Evolutionary conservation across 75 land plant species (phyloP).

Genomic region (Sequoiadendron giganteum): DNA sequence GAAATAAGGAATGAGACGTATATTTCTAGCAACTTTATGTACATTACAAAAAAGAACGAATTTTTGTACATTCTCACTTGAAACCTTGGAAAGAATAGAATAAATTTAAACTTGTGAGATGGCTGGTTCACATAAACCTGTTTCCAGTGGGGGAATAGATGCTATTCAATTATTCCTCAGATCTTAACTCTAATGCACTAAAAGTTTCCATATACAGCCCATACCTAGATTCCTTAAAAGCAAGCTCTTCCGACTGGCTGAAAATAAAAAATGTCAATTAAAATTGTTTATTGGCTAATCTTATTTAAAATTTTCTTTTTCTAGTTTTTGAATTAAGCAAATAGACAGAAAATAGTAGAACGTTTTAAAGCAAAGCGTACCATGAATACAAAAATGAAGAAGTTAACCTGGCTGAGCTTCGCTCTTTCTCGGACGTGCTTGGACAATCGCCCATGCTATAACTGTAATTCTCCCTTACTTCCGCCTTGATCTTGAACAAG

Average conservation of each 20-base stretch:
- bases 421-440: background rate
- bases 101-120: too few relatives aligned
- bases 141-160: too few relatives aligned
- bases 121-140: too few relatives aligned
- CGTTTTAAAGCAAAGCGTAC: background rate
- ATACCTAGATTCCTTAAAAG: background rate
- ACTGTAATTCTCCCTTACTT: background rate
- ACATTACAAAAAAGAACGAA: too few relatives aligned
- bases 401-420: background rate
- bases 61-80: too few relatives aligned
- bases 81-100: too few relatives aligned
- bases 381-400: background rate
- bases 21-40: too few relatives aligned
- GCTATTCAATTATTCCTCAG: background rate
- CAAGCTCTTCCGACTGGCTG: background rate
- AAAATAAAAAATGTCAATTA: too few relatives aligned
- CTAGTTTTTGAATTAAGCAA: background rate
- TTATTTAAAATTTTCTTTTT: too few relatives aligned
- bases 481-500: background rate
- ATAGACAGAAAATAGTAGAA: background rate
- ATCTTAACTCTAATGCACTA: background rate
- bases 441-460: background rate
- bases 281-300: background rate
- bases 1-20: too few relatives aligned
- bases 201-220: background rate